Evolutionary conservation across 352 stramenopile species (phyloP).

Genomic region (Stephanocyclus meneghinianus): DNA sequence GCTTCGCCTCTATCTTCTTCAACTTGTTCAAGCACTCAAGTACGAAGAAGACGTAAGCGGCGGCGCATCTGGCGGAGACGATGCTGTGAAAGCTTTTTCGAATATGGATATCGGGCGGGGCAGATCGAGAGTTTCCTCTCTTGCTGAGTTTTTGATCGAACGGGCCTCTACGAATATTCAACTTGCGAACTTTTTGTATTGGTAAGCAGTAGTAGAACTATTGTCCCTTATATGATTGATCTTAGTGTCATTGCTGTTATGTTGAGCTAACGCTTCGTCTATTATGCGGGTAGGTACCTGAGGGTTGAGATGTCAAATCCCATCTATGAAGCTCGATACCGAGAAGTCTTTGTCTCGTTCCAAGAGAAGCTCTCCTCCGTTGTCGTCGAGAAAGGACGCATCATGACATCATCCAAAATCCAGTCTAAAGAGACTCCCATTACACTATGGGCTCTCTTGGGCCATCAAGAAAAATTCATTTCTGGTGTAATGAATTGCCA

Average conservation of each 20-base stretch:
- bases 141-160: slow-evolving; percentile 93
- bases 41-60: slow-evolving; percentile 82
- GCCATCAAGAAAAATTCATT: slow-evolving; percentile 91
- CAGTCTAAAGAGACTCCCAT: slow-evolving; percentile 16
- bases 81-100: slow-evolving; percentile 17
- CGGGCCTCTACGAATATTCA: slow-evolving; percentile 91
- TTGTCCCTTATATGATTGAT: neutral
- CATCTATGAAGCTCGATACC: slow-evolving; percentile 90
- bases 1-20: slow-evolving; percentile 94
- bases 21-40: slow-evolving; percentile 97
- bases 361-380: slow-evolving; percentile 46
- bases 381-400: slow-evolving; percentile 36
- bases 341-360: slow-evolving; percentile 79
- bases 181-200: slow-evolving; percentile 98
- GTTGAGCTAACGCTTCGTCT: neutral
- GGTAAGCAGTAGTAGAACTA: slow-evolving; percentile 80
- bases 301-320: slow-evolving; percentile 91
- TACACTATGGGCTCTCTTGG: slow-evolving; percentile 72
- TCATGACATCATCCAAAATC: slow-evolving; percentile 22
- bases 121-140: slow-evolving; percentile 53
- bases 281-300: slow-evolving; percentile 80
- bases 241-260: neutral
- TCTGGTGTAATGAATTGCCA: slow-evolving; percentile 91
- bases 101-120: neutral
- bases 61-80: slow-evolving; percentile 27